phyloP scores from a whole-genome alignment of 805 yeast species.

The Naumovozyma dairenensis region DNA sequence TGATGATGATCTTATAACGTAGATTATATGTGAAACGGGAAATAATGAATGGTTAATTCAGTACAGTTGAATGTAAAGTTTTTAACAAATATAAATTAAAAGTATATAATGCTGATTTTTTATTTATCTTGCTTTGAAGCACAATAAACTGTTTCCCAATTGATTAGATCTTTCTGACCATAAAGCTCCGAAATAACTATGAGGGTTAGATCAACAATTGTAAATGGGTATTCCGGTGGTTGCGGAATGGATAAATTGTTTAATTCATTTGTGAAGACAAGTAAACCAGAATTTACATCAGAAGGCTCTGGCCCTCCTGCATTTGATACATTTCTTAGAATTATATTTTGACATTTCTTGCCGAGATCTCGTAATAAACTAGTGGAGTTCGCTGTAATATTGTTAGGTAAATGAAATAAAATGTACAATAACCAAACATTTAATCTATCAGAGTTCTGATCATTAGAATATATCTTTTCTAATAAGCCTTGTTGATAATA shows the following conservation, averaged over 20 bases:
- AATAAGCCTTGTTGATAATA: slow-evolving; percentile 24
- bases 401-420: slow-evolving; percentile 18
- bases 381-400: slow-evolving; percentile 18
- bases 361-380: slow-evolving; percentile 24
- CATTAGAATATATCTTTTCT: slow-evolving; percentile 14
- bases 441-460: slow-evolving; percentile 5
- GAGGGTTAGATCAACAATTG: slow-evolving; percentile 12
- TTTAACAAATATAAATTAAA: too few species aligned
- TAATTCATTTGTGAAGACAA: slow-evolving; percentile 4
- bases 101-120: too few species aligned
- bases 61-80: too few species aligned
- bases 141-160: slow-evolving; percentile 9
- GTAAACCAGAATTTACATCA: too few species aligned
- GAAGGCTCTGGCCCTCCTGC: background rate
- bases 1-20: too few species aligned
- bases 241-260: slow-evolving; percentile 2
- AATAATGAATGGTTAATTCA: too few species aligned
- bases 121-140: too few species aligned
- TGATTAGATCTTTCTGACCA: slow-evolving; percentile 22
- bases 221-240: slow-evolving; percentile 5
- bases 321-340: background rate
- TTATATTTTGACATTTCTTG: slow-evolving; percentile 16
- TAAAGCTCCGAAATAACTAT: slow-evolving; percentile 14
- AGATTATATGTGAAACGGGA: too few species aligned
- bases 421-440: slow-evolving; percentile 22